phyloP scores from a whole-genome alignment of 805 yeast species.

The Zygotorulaspora florentina region DNA sequence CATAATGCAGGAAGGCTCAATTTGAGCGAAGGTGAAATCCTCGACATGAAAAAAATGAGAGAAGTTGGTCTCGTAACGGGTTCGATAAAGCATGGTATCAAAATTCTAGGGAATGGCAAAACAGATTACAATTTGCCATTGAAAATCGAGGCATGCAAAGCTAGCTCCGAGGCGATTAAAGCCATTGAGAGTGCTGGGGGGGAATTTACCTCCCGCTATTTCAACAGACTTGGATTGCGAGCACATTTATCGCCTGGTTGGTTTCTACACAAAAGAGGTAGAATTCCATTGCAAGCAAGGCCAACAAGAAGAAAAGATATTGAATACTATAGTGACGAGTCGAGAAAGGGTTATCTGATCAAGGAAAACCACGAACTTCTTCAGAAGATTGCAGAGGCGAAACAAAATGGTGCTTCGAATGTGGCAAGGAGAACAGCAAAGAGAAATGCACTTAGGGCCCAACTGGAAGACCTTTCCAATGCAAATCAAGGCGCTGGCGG shows the following conservation, averaged over 20 bases:
- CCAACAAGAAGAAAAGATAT: constrained; percentile 82
- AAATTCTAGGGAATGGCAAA: constrained; percentile 66
- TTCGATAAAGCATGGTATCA: constrained; percentile 71
- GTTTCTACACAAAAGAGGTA: constrained; percentile 65
- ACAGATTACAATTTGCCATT: constrained; percentile 52
- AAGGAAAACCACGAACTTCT: constrained; percentile 36
- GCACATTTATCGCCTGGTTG: constrained; percentile 75
- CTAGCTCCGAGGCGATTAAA: constrained; percentile 67
- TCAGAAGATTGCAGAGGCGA: constrained; percentile 24
- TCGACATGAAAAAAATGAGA: constrained; percentile 74
- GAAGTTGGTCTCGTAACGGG: constrained; percentile 72
- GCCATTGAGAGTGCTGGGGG: constrained; percentile 73
- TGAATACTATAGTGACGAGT: constrained; percentile 66
- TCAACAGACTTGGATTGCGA: constrained; percentile 58
- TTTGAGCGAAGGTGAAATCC: constrained; percentile 53
- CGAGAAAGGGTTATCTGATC: constrained; percentile 69
- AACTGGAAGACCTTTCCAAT: constrained; percentile 38
- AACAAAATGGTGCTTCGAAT: constrained; percentile 17
- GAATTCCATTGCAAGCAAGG: constrained; percentile 78
- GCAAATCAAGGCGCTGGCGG: constrained; percentile 21
- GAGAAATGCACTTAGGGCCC: constrained; percentile 32
- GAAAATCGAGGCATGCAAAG: constrained; percentile 77
- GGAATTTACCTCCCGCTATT: constrained; percentile 67
- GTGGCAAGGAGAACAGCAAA: constrained; percentile 25
- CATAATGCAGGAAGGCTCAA: constrained; percentile 62